Evolutionary conservation across 2,329 filamentous ascomycete genomes (phyloP).

Genomic region (Aspergillus neoniger): DNA sequence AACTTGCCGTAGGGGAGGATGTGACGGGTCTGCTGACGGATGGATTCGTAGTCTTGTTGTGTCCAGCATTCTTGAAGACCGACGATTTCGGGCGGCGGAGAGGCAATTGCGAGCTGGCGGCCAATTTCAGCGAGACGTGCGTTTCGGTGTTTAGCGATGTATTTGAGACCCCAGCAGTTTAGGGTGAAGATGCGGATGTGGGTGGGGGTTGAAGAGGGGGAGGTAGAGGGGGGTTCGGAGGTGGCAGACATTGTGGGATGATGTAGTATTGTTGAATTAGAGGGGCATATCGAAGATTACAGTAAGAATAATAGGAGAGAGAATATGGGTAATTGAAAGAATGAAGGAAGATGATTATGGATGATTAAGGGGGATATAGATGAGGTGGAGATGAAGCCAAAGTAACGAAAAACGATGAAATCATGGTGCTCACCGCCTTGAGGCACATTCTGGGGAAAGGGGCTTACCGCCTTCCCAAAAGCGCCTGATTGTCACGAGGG

Average conservation of each 20-base stretch:
- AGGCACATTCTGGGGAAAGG: not conserved
- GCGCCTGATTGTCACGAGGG: conserved; percentile 9
- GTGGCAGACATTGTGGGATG: not conserved
- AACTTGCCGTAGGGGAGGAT: conserved; percentile 90
- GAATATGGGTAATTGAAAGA: not conserved
- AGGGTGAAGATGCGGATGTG: conserved; percentile 80
- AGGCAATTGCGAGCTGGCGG: conserved; percentile 68
- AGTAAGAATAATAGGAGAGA: not conserved
- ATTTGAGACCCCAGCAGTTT: conserved; percentile 97
- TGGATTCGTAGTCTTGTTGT: conserved; percentile 76
- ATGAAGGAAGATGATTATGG: not conserved
- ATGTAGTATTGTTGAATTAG: too few species aligned
- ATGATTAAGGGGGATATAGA: not conserved
- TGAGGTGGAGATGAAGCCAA: not conserved
- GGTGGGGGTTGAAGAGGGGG: conserved; percentile 45
- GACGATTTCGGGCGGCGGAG: conserved; percentile 77
- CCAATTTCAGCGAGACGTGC: conserved; percentile 84
- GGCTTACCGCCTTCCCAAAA: conserved; percentile 1
- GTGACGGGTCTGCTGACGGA: conserved; percentile 70
- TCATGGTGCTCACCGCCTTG: conserved; percentile 12
- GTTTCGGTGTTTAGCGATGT: conserved; percentile 73
- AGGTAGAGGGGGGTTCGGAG: conserved; percentile 41
- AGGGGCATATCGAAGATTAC: not conserved
- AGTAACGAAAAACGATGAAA: not conserved
- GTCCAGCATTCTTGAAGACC: conserved; percentile 96